A percentile compares a stretch with the other conserved stretches of the same genome.
Evolutionary conservation across 1,284 basidiomycete genomes (phyloP).

Genomic region (Ganoderma sinense): DNA sequence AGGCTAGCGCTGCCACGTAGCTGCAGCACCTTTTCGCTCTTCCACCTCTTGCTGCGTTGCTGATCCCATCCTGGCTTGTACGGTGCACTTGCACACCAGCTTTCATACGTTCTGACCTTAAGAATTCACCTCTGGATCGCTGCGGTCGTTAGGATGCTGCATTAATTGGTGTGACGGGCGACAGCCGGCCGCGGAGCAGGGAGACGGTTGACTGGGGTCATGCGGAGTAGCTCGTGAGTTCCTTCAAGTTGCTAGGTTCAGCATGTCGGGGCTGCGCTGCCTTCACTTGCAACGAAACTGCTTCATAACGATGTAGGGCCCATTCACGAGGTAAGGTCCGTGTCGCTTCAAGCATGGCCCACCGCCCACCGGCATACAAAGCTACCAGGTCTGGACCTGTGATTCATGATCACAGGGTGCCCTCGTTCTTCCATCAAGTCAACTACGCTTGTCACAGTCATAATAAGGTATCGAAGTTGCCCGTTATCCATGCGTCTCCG

Average conservation of each 20-base stretch:
- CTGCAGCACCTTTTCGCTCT: background rate
- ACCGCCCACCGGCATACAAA: background rate
- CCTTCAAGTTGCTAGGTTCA: background rate
- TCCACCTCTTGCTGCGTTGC: background rate
- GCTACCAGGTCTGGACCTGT: background rate
- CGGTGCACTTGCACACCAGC: background rate
- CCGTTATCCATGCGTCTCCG: background rate
- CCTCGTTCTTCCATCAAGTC: background rate
- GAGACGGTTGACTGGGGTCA: background rate
- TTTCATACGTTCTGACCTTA: background rate
- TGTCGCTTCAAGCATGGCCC: background rate
- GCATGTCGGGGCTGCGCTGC: background rate
- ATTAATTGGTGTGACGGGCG: background rate
- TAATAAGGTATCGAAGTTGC: background rate
- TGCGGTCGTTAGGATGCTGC: background rate
- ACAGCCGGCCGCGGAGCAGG: background rate
- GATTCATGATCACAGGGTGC: background rate
- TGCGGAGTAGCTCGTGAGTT: background rate
- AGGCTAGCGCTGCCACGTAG: background rate
- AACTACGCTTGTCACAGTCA: background rate
- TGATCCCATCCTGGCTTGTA: background rate
- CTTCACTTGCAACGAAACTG: background rate
- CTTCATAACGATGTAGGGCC: background rate
- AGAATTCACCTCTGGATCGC: background rate
- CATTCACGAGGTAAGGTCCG: background rate